Evolutionary conservation across 2,329 filamentous ascomycete genomes (phyloP).

Genomic region (Pseudocercospora macadamiae): DNA sequence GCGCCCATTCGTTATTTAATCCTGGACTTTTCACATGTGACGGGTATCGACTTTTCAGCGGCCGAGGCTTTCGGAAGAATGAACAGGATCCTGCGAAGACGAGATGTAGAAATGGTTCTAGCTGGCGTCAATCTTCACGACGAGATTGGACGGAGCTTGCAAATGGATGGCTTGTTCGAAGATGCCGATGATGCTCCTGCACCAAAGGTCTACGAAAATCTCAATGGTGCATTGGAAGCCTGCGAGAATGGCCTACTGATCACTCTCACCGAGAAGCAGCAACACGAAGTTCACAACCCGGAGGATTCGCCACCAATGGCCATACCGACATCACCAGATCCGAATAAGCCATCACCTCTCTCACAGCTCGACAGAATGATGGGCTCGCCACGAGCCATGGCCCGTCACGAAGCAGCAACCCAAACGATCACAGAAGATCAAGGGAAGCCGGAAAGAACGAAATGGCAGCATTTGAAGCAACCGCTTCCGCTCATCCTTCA

Average conservation of each 20-base stretch:
- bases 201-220: slow-evolving; percentile 74
- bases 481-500: slow-evolving; percentile 90
- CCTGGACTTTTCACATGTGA: slow-evolving; percentile 85
- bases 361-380: slow-evolving; percentile 38
- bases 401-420: slow-evolving; percentile 77
- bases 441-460: slow-evolving; percentile 58
- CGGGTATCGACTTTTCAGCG: slow-evolving; percentile 92
- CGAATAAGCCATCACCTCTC: slow-evolving; percentile 34
- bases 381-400: slow-evolving; percentile 78
- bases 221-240: slow-evolving; percentile 90
- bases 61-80: slow-evolving; percentile 94
- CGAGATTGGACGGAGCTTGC: slow-evolving; percentile 74
- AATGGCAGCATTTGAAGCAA: slow-evolving; percentile 86
- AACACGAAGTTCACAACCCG: slow-evolving; percentile 45
- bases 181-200: slow-evolving; percentile 63
- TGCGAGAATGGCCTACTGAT: slow-evolving; percentile 92
- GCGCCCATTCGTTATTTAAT: slow-evolving; percentile 87
- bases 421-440: slow-evolving; percentile 67
- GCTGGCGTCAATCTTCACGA: slow-evolving; percentile 78
- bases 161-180: slow-evolving; percentile 80
- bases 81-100: slow-evolving; percentile 76
- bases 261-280: slow-evolving; percentile 41
- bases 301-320: slow-evolving; percentile 49
- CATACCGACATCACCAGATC: slow-evolving; percentile 28
- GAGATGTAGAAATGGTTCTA: slow-evolving; percentile 78